A percentile compares a stretch with the other conserved stretches of the same genome.
Conservation (phyloP, 2,329 filamentous ascomycete species). For the Arachnopeziza araneosa region DNA sequence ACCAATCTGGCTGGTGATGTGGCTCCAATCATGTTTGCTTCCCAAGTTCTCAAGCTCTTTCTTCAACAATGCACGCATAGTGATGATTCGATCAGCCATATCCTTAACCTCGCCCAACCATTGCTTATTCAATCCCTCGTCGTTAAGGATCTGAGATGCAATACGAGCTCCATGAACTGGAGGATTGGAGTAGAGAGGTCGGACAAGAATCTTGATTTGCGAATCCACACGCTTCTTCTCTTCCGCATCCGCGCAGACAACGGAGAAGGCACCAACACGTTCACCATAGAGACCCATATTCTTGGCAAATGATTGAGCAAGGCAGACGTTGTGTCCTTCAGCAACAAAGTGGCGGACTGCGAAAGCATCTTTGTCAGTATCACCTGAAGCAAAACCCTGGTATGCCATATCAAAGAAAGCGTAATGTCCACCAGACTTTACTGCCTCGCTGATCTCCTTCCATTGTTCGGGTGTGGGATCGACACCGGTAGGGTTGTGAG, state of each 20-base stretch:
- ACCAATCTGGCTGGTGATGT: constrained; percentile 98
- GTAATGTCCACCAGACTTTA: constrained; percentile 84
- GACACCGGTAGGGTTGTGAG: constrained; percentile 95
- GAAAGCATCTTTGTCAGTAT: constrained; percentile 89
- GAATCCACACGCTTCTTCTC: constrained; percentile 96
- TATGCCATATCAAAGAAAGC: constrained; percentile 99
- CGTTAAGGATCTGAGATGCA: constrained; percentile 86
- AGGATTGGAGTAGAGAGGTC: constrained; percentile 96
- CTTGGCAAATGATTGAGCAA: constrained; percentile 96
- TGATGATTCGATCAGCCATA: constrained; percentile 99
- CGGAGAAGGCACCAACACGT: constrained; percentile 93
- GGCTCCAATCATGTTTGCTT: constrained; percentile 95
- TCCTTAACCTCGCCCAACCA: constrained; percentile 96
- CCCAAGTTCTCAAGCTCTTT: constrained; percentile 91
- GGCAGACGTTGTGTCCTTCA: constrained; percentile 81
- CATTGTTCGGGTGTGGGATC: constrained; percentile 91
- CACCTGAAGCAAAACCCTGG: constrained; percentile 92
- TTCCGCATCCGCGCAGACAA: constrained; percentile 76
- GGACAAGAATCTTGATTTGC: constrained; percentile 96
- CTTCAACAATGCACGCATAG: constrained; percentile 92
- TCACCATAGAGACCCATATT: constrained; percentile 99
- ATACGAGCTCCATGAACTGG: constrained; percentile 95
- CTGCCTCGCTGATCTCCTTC: constrained; percentile 79
- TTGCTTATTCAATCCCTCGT: constrained; percentile 77
- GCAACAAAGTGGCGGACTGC: constrained; percentile 89